Percentiles rank a stretch among this genome's conserved stretches.
phyloP scores from a whole-genome alignment of 768 basidiomycete species.

The Strobilomyces confusus region DNA sequence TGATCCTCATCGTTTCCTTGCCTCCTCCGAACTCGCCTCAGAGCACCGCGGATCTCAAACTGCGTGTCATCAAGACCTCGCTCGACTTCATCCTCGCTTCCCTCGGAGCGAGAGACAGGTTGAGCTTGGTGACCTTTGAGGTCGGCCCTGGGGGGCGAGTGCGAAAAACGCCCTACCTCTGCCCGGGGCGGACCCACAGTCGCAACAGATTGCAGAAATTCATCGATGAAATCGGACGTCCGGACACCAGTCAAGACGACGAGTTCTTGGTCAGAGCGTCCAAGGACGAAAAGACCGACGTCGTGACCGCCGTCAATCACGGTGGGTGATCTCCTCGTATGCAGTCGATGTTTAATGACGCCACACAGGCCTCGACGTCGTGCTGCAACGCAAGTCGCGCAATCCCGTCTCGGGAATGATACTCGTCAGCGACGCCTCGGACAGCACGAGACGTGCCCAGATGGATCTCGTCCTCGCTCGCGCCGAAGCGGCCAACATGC shows the following conservation, averaged over 20 bases:
- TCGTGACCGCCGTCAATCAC: constrained; percentile 97
- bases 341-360: not conserved
- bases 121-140: constrained; percentile 92
- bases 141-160: constrained; percentile 79
- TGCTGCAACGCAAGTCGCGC: constrained; percentile 89
- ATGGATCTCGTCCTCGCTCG: constrained; percentile 98
- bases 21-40: constrained; percentile 69
- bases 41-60: constrained; percentile 80
- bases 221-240: constrained; percentile 60
- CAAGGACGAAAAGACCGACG: constrained; percentile 93
- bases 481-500: constrained; percentile 93
- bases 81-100: constrained; percentile 83
- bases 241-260: constrained; percentile 47
- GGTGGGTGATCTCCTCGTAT: constrained; percentile 40
- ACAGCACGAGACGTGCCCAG: constrained; percentile 88
- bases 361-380: constrained; percentile 76
- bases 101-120: constrained; percentile 70
- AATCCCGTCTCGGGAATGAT: constrained; percentile 91
- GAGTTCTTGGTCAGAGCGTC: constrained; percentile 65
- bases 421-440: constrained; percentile 88
- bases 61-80: constrained; percentile 83
- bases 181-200: constrained; percentile 63
- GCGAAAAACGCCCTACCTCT: constrained; percentile 91
- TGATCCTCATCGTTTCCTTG: constrained; percentile 88
- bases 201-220: constrained; percentile 70